Conservation (phyloP, 306 rosid species). For the Pyrus pyrifolia region DNA sequence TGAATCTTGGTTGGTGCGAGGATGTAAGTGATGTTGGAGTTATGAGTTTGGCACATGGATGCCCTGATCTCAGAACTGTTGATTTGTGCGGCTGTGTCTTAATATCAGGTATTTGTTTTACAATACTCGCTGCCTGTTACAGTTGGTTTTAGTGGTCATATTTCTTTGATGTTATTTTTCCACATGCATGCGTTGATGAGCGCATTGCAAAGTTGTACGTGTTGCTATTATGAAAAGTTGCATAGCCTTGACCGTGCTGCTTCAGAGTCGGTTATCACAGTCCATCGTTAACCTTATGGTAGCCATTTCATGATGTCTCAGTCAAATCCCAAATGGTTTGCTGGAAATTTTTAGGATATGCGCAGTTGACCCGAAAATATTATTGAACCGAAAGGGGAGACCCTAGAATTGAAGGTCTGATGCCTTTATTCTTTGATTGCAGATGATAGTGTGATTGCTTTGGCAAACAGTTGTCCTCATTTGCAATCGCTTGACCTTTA, state of each 20-base stretch:
- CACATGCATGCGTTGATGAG: neutral
- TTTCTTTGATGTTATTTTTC: neutral
- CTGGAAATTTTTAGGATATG: neutral
- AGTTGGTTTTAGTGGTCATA: neutral
- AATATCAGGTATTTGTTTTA: slow-evolving; percentile 61
- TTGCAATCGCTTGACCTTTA: slow-evolving; percentile 83
- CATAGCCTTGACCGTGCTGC: neutral
- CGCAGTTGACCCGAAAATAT: neutral
- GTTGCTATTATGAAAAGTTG: neutral
- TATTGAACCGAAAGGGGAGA: neutral
- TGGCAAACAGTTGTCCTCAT: slow-evolving; percentile 69
- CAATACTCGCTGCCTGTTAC: neutral
- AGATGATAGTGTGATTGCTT: slow-evolving; percentile 94
- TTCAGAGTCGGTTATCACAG: neutral
- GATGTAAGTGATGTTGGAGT: slow-evolving; percentile 80
- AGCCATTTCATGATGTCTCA: neutral
- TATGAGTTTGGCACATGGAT: slow-evolving; percentile 71
- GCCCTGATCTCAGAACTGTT: slow-evolving; percentile 77
- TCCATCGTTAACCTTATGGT: neutral
- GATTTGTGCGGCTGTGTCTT: slow-evolving; percentile 82
- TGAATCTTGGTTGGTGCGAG: slow-evolving; percentile 97
- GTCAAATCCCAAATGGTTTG: neutral
- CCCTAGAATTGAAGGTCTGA: neutral
- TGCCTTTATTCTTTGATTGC: slow-evolving; percentile 13
- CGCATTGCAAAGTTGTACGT: neutral